These are phyloP conservation scores for Lichtheimia hyalospora DNA, from an alignment of 371 early-diverging fungal species.

Conservation along the genomic window DNA sequence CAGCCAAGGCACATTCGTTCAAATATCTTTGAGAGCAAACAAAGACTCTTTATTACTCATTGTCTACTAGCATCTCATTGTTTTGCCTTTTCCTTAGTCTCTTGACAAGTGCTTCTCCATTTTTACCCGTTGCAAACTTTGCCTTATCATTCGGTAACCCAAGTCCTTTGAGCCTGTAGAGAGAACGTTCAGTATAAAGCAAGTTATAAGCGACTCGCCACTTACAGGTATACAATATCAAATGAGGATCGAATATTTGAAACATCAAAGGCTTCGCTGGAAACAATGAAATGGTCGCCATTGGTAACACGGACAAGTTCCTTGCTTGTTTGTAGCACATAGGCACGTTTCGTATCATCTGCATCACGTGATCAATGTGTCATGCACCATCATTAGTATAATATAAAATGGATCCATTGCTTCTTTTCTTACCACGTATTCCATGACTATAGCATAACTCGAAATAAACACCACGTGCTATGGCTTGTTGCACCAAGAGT, in stretches of 20 bases:
- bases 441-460: conserved; percentile 81
- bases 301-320: conserved; percentile 20
- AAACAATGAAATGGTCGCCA: conserved; percentile 24
- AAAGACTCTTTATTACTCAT: too few relatives aligned
- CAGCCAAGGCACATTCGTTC: too few relatives aligned
- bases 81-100: background rate
- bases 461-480: conserved; percentile 76
- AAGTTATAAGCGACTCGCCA: background rate
- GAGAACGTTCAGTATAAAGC: background rate
- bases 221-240: conserved; percentile 40
- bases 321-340: conserved; percentile 30
- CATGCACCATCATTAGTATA: background rate
- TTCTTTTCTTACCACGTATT: conserved; percentile 59
- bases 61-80: too few relatives aligned
- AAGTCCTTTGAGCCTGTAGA: conserved; percentile 30
- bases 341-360: conserved; percentile 31
- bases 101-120: conserved; percentile 24
- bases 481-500: conserved; percentile 30
- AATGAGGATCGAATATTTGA: conserved; percentile 30
- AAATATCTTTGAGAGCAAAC: too few relatives aligned
- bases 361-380: background rate
- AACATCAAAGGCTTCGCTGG: conserved; percentile 32
- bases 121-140: conserved; percentile 24
- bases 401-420: background rate
- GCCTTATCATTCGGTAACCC: conserved; percentile 42